Evolutionary conservation across 345 rosid species (phyloP).

Genomic region (Hirschfeldia incana): DNA sequence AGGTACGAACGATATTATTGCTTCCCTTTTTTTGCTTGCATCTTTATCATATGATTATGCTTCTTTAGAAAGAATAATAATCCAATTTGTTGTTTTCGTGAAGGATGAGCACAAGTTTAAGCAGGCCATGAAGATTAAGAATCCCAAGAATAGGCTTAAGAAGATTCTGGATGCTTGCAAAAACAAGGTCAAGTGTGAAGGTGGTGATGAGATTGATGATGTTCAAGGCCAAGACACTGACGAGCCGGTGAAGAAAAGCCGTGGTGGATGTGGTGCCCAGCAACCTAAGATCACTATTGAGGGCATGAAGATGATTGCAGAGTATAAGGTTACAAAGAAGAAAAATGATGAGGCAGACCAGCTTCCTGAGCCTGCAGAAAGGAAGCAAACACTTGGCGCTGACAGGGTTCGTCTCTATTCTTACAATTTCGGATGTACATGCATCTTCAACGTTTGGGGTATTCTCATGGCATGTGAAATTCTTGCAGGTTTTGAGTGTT

Average conservation of each 20-base stretch:
- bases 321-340: constrained; percentile 75
- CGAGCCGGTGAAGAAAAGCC: constrained; percentile 78
- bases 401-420: constrained; percentile 57
- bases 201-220: constrained; percentile 86
- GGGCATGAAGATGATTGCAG: constrained; percentile 97
- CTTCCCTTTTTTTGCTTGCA: not conserved
- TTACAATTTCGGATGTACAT: not conserved
- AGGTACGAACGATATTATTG: constrained; percentile 53
- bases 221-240: constrained; percentile 64
- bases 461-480: constrained; percentile 10
- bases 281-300: constrained; percentile 93
- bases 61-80: constrained; percentile 15
- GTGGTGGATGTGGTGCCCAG: constrained; percentile 90
- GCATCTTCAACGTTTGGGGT: constrained; percentile 2
- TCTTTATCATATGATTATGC: not conserved
- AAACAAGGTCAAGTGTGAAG: constrained; percentile 85
- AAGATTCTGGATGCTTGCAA: constrained; percentile 93
- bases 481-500: constrained; percentile 78
- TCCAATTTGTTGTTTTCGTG: constrained; percentile 33
- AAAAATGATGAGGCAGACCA: constrained; percentile 86
- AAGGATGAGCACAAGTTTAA: constrained; percentile 96
- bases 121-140: constrained; percentile 88
- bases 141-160: constrained; percentile 85
- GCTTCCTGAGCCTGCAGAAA: constrained; percentile 95
- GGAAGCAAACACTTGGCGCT: constrained; percentile 95